A percentile compares a stretch with the other conserved stretches of the same genome.
These are phyloP conservation scores for Silene latifolia DNA, from an alignment of 148 eudicot species.

Conservation along the genomic window DNA sequence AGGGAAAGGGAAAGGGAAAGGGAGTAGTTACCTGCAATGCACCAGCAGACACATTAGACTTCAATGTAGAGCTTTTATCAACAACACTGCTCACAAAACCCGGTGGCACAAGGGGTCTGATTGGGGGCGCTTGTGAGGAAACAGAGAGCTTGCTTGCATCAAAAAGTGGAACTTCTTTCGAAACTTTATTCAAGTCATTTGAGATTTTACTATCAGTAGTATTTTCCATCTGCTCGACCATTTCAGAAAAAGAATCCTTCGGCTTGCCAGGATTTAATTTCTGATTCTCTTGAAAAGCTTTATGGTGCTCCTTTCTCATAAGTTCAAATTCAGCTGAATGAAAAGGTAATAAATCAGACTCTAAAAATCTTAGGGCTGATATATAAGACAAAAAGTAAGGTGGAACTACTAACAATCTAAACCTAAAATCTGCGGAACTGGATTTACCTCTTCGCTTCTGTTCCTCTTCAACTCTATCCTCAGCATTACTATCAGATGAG, in stretches of 20 bases:
- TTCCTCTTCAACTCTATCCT: conserved; percentile 92
- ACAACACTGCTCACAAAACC: conserved; percentile 61
- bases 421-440: not conserved
- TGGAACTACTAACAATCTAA: not conserved
- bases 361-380: not conserved
- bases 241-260: conserved; percentile 38
- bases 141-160: conserved; percentile 49
- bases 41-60: conserved; percentile 33
- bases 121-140: conserved; percentile 46
- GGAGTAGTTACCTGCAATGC: conserved; percentile 44
- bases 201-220: conserved; percentile 32
- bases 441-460: conserved; percentile 75
- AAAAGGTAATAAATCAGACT: conserved; percentile 3
- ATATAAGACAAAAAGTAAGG: not conserved
- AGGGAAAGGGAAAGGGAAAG: no score
- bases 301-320: conserved; percentile 95
- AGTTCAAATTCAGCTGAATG: conserved; percentile 86
- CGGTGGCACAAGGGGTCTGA: conserved; percentile 92
- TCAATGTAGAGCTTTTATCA: conserved; percentile 56
- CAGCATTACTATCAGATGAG: conserved; percentile 57
- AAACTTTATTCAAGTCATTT: conserved; percentile 33
- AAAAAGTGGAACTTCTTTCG: conserved; percentile 33
- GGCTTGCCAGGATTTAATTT: conserved; percentile 47
- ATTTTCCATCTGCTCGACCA: conserved; percentile 35
- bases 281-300: conserved; percentile 76